Conservation (phyloP, 352 stramenopile species). For the Pythium brassicae region DNA sequence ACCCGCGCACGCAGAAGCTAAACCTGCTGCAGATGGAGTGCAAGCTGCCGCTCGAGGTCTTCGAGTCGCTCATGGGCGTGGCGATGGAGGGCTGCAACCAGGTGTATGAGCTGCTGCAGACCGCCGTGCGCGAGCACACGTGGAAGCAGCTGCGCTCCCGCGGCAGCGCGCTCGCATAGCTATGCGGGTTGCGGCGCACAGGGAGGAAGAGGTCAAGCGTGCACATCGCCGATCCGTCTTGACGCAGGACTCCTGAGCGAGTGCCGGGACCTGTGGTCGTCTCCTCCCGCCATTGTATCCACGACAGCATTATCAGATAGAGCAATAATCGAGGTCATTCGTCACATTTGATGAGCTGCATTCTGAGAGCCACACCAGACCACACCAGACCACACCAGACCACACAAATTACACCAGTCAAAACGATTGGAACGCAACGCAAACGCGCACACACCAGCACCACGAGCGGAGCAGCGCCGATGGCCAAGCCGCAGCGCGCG, state of each 20-base stretch:
- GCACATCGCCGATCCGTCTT: too few species aligned
- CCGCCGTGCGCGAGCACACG: conserved; percentile 81
- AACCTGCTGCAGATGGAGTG: conserved; percentile 90
- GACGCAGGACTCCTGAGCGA: too few species aligned
- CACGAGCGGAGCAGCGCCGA: too few species aligned
- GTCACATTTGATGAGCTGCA: not conserved
- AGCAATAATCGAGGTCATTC: not conserved
- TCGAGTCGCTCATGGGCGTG: conserved; percentile 81
- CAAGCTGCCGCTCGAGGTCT: conserved; percentile 85
- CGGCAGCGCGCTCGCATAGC: conserved; percentile 32
- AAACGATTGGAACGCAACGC: too few species aligned
- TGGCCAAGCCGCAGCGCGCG: too few species aligned
- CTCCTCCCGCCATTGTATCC: not conserved
- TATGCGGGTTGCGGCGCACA: too few species aligned
- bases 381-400: too few species aligned
- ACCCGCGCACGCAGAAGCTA: conserved; percentile 85
- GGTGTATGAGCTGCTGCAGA: conserved; percentile 83
- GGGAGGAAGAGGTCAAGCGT: too few species aligned
- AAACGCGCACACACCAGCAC: too few species aligned
- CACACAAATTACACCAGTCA: too few species aligned
- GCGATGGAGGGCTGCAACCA: conserved; percentile 79
- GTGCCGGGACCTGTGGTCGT: not conserved
- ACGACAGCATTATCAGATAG: not conserved
- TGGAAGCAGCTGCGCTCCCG: conserved; percentile 71
- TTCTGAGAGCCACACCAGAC: too few species aligned